Base-by-base conservation (phyloP, 2,329 filamentous ascomycete genomes). In the Cercospora beticola region DNA sequence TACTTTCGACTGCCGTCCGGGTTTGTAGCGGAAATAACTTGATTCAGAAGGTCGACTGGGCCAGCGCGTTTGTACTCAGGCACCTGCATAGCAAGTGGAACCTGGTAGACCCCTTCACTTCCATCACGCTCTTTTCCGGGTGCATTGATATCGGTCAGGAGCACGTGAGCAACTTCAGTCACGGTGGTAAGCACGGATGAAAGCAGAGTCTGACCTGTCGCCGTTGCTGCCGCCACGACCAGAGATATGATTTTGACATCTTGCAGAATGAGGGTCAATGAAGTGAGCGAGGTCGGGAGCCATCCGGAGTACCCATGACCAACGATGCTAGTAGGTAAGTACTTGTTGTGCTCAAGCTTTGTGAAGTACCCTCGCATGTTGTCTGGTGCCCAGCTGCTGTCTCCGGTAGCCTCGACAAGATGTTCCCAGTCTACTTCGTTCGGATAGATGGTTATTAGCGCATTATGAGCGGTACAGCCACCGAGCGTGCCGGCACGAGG, bases 381-480 rank as follows among this genome's bases (percentile, higher is more conserved):
- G 1, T 79, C 78, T 0, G 87, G 79, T 0, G 80, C 78, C 88
- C 88, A 90, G 0, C 86, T 86, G 1, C 77, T 72, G 72, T 91
- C 88, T 4, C 88, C 87, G 2, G 88, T 90, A 30, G 89, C 74
- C 12, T 78, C 77, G 3, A 83, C 84, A 65, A 90, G 85, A 72
- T 85, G 78, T 57, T 88, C 81, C 78, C 86, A 90, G 76, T 90
- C 89, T 30, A 83, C 84, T 58, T 85, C 81, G 67, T 87, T 80
- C 0, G 88, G 88, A 68, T 87, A 85, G 28, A 89, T 81, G 16
- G 85, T 82, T 60, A 90, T 85, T 56, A 89, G 78, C 6, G 87
- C 87, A 56, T 89, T 88, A 78, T 91, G 88, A 5, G 85, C 83
- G 0, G 86, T 84, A 76, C 86, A 88, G 3, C 87, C 87, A 60